A percentile compares a stretch with the other conserved stretches of the same genome.
These are phyloP conservation scores for Huiozyma naganishii DNA, from an alignment of 805 yeast genomes.

Conservation along the genomic window DNA sequence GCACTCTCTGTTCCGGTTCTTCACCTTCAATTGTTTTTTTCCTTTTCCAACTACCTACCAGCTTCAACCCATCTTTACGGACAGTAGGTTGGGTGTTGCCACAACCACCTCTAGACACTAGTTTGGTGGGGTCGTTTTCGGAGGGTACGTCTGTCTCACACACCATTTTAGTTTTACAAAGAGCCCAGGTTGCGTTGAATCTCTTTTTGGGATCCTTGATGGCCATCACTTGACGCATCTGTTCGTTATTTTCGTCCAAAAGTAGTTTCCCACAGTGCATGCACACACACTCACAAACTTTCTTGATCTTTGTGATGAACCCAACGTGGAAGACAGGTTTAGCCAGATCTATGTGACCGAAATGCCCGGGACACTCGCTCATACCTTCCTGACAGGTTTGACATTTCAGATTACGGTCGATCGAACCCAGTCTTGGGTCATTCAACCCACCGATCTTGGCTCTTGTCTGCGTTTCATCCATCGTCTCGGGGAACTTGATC, in stretches of 20 bases:
- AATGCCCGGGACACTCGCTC: constrained; percentile 99
- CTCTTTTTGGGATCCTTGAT: constrained; percentile 92
- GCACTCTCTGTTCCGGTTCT: constrained; percentile 83
- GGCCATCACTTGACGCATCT: constrained; percentile 78
- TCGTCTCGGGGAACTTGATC: constrained; percentile 97
- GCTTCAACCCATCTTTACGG: constrained; percentile 89
- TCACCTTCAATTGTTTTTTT: constrained; percentile 72
- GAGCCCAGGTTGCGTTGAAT: constrained; percentile 92
- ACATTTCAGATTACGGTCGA: constrained; percentile 94
- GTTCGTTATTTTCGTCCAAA: constrained; percentile 59
- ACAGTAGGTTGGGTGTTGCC: constrained; percentile 94
- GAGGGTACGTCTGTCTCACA: constrained; percentile 81
- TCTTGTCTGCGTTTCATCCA: constrained; percentile 91
- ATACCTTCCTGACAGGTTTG: constrained; percentile 99
- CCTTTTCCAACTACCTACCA: constrained; percentile 98
- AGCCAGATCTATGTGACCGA: constrained; percentile 96
- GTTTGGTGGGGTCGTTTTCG: constrained; percentile 46
- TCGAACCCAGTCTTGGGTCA: constrained; percentile 94
- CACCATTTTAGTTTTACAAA: constrained; percentile 84
- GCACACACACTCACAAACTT: constrained; percentile 92
- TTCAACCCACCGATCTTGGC: constrained; percentile 96
- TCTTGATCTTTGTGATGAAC: constrained; percentile 84
- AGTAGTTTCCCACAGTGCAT: constrained; percentile 96
- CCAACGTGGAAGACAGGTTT: constrained; percentile 98
- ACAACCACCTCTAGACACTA: constrained; percentile 85